A percentile compares a stretch with the other conserved stretches of the same genome.
phyloP scores from a whole-genome alignment of 805 yeast genomes.

The Candida saitoana region DNA sequence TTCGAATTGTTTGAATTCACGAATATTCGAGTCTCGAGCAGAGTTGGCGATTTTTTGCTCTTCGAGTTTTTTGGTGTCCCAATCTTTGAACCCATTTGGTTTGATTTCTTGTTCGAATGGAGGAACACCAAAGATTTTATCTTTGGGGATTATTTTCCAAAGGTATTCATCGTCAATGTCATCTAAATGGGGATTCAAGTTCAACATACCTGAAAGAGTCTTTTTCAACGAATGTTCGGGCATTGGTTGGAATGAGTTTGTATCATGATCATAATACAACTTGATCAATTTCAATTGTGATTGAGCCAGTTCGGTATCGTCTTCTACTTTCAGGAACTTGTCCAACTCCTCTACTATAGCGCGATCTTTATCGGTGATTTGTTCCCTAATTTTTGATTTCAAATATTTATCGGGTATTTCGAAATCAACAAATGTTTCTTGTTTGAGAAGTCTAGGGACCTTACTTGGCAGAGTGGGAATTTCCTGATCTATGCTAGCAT shows the following conservation, averaged over 20 bases:
- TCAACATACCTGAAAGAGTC: conserved; percentile 38
- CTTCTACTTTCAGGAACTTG: conserved; percentile 14
- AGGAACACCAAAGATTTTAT: conserved; percentile 29
- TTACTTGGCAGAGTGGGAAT: neutral
- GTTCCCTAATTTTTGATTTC: conserved; percentile 16
- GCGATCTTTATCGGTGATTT: conserved; percentile 21
- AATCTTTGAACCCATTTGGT: conserved; percentile 28
- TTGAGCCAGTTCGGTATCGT: conserved; percentile 20
- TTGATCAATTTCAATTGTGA: conserved; percentile 21
- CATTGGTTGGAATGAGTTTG: conserved; percentile 21
- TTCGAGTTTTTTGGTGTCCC: conserved; percentile 29
- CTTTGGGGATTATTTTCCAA: conserved; percentile 37
- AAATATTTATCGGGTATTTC: conserved; percentile 23
- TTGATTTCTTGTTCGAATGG: conserved; percentile 27
- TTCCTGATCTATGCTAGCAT: conserved; percentile 10
- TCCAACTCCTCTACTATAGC: conserved; percentile 25
- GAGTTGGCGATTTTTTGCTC: conserved; percentile 16
- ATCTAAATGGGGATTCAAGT: conserved; percentile 29
- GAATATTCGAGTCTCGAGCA: conserved; percentile 17
- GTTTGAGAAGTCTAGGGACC: neutral
- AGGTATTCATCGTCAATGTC: conserved; percentile 37
- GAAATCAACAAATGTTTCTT: conserved; percentile 17
- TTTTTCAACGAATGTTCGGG: conserved; percentile 38
- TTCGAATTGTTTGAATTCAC: conserved; percentile 20
- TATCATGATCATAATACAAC: conserved; percentile 25